Conservation (phyloP, 306 rosid genomes). For the Astragalus membranaceus region DNA sequence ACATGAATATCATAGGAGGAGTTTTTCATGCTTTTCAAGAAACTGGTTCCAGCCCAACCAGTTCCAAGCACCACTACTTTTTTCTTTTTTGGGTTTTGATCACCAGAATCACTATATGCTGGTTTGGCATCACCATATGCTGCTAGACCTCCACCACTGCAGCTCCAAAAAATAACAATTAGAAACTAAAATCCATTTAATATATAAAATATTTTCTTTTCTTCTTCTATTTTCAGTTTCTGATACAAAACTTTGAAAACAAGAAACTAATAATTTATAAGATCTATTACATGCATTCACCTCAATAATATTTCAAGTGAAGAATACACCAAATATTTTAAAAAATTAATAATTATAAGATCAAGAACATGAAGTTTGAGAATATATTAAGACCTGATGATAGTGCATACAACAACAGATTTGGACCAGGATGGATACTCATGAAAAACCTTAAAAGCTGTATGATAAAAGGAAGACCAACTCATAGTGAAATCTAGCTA, state of each 20-base stretch:
- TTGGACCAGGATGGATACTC: slow-evolving; percentile 57
- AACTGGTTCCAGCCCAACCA: slow-evolving; percentile 97
- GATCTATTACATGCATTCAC: not conserved
- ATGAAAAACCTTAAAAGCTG: slow-evolving; percentile 49
- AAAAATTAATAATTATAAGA: not conserved
- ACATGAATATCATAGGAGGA: slow-evolving; percentile 67
- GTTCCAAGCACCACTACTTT: slow-evolving; percentile 92
- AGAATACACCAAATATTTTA: not conserved
- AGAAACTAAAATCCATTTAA: not conserved
- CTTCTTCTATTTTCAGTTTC: no score
- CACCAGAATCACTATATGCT: slow-evolving; percentile 7
- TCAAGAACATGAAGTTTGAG: not conserved
- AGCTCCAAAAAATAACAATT: not conserved
- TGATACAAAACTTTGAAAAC: no score
- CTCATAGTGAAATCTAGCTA: slow-evolving; percentile 25
- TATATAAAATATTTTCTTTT: no score
- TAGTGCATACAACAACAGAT: slow-evolving; percentile 61
- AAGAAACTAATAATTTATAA: no score
- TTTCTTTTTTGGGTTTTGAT: slow-evolving; percentile 43
- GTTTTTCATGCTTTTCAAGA: slow-evolving; percentile 53
- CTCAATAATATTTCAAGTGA: not conserved
- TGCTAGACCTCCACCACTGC: slow-evolving; percentile 72
- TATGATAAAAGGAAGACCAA: slow-evolving; percentile 45
- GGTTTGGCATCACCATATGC: slow-evolving; percentile 59
- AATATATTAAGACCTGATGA: slow-evolving; percentile 47